Evolutionary conservation across 176 grass and related monocot genomes (phyloP).

Genomic region (Eremochloa ophiuroides): DNA sequence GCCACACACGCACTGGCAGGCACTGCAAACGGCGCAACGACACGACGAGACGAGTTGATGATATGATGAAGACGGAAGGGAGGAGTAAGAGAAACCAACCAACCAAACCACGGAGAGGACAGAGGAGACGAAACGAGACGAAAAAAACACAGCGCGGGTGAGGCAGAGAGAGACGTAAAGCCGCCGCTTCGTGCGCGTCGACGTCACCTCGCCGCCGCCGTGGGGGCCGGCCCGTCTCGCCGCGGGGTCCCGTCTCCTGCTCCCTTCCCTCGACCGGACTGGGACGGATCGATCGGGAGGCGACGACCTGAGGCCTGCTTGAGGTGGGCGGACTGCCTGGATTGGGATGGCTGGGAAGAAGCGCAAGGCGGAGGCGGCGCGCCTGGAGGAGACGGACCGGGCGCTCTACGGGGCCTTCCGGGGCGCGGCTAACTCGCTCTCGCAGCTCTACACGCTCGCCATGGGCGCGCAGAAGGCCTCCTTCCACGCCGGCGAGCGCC

Average conservation of each 20-base stretch:
- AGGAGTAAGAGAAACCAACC: neutral
- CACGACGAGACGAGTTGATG: neutral
- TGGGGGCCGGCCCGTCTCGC: neutral
- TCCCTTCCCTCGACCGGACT: neutral
- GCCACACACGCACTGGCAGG: neutral
- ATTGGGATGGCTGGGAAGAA: conserved; percentile 56
- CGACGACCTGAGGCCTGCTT: neutral
- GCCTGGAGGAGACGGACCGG: conserved; percentile 74
- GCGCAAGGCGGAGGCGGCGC: conserved; percentile 63
- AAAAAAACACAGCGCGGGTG: neutral
- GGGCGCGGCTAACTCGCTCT: conserved; percentile 65
- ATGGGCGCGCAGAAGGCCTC: conserved; percentile 68
- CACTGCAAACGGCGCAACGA: neutral
- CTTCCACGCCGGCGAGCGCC: conserved; percentile 66
- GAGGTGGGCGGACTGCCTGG: too few species aligned
- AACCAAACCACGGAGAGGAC: neutral
- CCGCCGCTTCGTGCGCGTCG: conserved; percentile 53
- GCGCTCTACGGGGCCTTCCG: conserved; percentile 65
- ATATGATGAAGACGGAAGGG: neutral
- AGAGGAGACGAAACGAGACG: too few species aligned
- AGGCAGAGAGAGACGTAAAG: conserved; percentile 27
- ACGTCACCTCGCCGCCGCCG: conserved; percentile 8
- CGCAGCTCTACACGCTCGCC: conserved; percentile 64
- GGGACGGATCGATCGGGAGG: neutral
- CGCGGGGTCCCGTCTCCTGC: neutral